phyloP scores from a whole-genome alignment of 768 basidiomycete genomes.

The Russula olivacea region DNA sequence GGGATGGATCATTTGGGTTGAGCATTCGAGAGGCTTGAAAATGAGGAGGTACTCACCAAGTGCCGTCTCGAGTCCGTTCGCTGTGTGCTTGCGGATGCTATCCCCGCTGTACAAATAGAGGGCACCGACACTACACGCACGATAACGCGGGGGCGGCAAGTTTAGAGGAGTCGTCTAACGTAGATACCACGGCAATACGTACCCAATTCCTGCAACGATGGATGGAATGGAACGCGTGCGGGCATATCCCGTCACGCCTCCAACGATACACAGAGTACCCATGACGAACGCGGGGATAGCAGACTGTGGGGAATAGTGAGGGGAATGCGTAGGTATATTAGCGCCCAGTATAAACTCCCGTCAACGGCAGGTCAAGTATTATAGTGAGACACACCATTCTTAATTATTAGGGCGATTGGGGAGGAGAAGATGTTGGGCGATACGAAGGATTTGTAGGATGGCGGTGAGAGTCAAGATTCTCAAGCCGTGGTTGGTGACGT shows the following conservation, averaged over 20 bases:
- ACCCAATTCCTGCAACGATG: slow-evolving; percentile 77
- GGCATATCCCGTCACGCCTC: slow-evolving; percentile 67
- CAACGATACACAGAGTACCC: slow-evolving; percentile 69
- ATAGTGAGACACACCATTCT: slow-evolving; percentile 4
- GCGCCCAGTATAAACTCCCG: background rate
- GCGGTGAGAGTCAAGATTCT: background rate
- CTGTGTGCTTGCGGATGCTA: slow-evolving; percentile 62
- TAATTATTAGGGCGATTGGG: background rate
- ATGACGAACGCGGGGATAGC: slow-evolving; percentile 76
- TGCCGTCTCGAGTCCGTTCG: slow-evolving; percentile 73
- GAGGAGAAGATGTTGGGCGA: too few relatives aligned
- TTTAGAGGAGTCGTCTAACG: background rate
- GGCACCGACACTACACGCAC: slow-evolving; percentile 54
- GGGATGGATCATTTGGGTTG: background rate
- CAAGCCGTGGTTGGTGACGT: background rate
- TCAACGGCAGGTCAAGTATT: background rate
- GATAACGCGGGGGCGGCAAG: background rate
- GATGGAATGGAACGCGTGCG: slow-evolving; percentile 76
- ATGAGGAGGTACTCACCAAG: slow-evolving; percentile 44
- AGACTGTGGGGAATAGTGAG: slow-evolving; percentile 46
- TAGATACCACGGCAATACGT: slow-evolving; percentile 25
- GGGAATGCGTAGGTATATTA: background rate
- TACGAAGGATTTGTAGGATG: background rate
- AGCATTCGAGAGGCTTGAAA: background rate
- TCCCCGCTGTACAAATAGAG: slow-evolving; percentile 78